These are phyloP conservation scores for Caloboletus inedulis DNA, from an alignment of 1,284 basidiomycete genomes.

Conservation along the genomic window DNA sequence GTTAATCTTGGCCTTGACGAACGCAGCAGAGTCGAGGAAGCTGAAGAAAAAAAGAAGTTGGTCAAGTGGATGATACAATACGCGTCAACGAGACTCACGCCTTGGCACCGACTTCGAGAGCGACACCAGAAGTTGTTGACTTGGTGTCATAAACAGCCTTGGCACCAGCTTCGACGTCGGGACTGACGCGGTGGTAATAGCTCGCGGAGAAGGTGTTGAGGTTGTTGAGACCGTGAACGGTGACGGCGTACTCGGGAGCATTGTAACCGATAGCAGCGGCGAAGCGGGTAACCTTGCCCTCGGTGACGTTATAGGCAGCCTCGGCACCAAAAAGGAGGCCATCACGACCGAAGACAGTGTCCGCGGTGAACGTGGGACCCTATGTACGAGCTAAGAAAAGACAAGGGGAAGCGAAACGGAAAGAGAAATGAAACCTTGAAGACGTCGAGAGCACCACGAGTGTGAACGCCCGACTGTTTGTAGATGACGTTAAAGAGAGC, in stretches of 20 bases:
- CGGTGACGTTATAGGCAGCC: slow-evolving; percentile 94
- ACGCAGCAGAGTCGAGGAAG: slow-evolving; percentile 86
- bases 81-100: slow-evolving; percentile 51
- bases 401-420: background rate
- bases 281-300: slow-evolving; percentile 91
- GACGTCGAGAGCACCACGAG: slow-evolving; percentile 87
- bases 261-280: slow-evolving; percentile 92
- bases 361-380: slow-evolving; percentile 97
- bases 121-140: slow-evolving; percentile 82
- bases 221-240: slow-evolving; percentile 94
- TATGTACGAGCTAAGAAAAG: slow-evolving; percentile 31
- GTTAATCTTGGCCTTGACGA: slow-evolving; percentile 99
- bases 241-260: slow-evolving; percentile 96
- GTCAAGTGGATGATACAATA: background rate
- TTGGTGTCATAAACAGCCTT: slow-evolving; percentile 98
- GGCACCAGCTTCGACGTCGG: slow-evolving; percentile 96
- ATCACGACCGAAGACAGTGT: slow-evolving; percentile 93
- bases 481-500: slow-evolving; percentile 84
- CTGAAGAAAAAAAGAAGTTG: slow-evolving; percentile 34
- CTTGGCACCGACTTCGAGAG: slow-evolving; percentile 96
- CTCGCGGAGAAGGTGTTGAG: slow-evolving; percentile 91
- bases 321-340: slow-evolving; percentile 98
- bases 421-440: slow-evolving; percentile 72
- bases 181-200: slow-evolving; percentile 97
- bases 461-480: slow-evolving; percentile 97